These are phyloP conservation scores for Saccharomyces paradoxus DNA, from an alignment of 805 yeast genomes.

Conservation along the genomic window DNA sequence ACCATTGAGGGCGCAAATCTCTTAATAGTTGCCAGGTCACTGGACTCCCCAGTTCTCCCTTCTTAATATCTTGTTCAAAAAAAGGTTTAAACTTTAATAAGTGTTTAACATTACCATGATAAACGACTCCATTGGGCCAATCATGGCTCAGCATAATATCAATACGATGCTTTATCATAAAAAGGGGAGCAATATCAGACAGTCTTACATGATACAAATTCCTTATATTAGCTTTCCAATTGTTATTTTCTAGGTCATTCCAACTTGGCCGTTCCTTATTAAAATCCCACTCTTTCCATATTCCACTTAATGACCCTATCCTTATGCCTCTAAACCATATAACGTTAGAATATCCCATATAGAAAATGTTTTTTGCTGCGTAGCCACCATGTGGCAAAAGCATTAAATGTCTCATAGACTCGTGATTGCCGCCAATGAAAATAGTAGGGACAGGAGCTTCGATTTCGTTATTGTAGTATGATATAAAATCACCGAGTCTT, in stretches of 20 bases:
- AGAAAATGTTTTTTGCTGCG: conserved; percentile 84
- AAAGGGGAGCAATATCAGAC: conserved; percentile 49
- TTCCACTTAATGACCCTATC: conserved; percentile 81
- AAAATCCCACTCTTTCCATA: conserved; percentile 51
- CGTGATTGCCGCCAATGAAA: conserved; percentile 94
- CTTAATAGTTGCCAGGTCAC: conserved; percentile 48
- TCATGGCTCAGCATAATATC: conserved; percentile 77
- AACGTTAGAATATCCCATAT: conserved; percentile 68
- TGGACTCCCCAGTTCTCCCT: conserved; percentile 64
- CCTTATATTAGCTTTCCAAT: conserved; percentile 21
- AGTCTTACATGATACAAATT: conserved; percentile 55
- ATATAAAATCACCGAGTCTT: conserved; percentile 68
- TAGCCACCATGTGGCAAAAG: conserved; percentile 83
- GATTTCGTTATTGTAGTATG: conserved; percentile 51
- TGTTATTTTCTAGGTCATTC: conserved; percentile 27
- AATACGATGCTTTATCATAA: conserved; percentile 30
- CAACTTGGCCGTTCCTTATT: conserved; percentile 44
- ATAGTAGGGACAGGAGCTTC: conserved; percentile 71
- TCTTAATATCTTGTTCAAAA: conserved; percentile 54
- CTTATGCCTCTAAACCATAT: conserved; percentile 68
- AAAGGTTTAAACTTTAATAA: conserved; percentile 56
- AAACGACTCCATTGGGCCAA: conserved; percentile 82
- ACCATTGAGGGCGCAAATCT: conserved; percentile 51
- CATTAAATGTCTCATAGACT: conserved; percentile 67
- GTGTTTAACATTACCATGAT: conserved; percentile 47